Evolutionary conservation across 371 early-diverging fungal genomes (phyloP), one percentile per base, ranked within the genome.

Genomic region (Mucor mucedo): DNA sequence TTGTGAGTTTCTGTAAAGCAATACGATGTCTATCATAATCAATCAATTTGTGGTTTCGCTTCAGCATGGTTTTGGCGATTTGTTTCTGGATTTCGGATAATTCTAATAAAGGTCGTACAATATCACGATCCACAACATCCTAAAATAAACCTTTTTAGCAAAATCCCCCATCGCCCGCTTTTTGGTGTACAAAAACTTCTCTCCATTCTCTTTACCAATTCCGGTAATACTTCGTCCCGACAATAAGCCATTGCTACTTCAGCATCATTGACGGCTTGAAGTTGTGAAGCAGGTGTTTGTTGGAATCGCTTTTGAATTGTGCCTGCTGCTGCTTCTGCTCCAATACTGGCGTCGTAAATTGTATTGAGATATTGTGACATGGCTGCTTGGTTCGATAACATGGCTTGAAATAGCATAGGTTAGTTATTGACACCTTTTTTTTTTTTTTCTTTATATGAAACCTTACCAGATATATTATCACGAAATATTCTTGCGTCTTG

Each of bases 11-110:
- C 60, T 83, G 82, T 55, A 92, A 70, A n/a, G 79, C 62, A 60
- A 82, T 75, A 39, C 89, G 76, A 76, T 89, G 88, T 52, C 95
- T 85, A 66, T 95, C 95, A 72, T 87, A 94, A 79, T 95, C 95
- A 32, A 93, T 72, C 66, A 90, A 68, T 71, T 95, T 95, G 69
- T 92, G 94, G 38, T 84, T 79, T 5, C 94, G 85, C 72, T 95
- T 95, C n/a, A 77, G 77, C 50, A 93, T 89, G 3, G 90, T 79
- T 63, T 87, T 91, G 54, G 83, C 82, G 29, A 95, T 88, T 27
- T 71, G 63, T 55, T 90, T 89, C 62, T 91, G 77, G 32, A 94
- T 73, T 21, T 77, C 74, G 35, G 86, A 68, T 55, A 90, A 72
- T 64, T 94, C 94, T 33, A 73, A 52, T 42, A 86, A 66, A 0